Evolutionary conservation across 371 early-diverging fungal species (phyloP), one percentile per base, ranked within the genome.

Genomic region (Syncephalastrum contaminatum): DNA sequence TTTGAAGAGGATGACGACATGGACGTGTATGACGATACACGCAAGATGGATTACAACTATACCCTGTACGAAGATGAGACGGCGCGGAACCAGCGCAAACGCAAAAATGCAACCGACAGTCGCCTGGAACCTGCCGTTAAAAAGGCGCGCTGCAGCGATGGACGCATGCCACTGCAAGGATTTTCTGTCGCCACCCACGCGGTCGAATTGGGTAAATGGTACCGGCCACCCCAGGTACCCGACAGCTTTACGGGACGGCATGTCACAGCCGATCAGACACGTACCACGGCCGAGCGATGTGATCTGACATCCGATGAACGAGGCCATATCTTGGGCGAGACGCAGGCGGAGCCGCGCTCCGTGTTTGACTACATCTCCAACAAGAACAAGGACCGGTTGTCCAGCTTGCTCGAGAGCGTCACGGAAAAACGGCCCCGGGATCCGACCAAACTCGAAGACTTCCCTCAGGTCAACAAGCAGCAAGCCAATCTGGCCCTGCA

Each of bases 361-460:
- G 89, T 93, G 0, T 93, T 91, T 62, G 82, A 88, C 44, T 89
- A 80, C 67, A 80, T 91, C 5, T 75, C 90, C 4, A 41, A 77
- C 13, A 83, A 86, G 53, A 80, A 83, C 41, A 90, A 90, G 58
- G 85, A 82, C 44, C 59, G 78, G 22, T 64, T 91, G n/a, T 84
- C 87, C 58, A 69, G 60, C 18, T 63, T 86, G 13, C 56, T 88
- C n/a, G 68, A 67, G 10, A 68, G 48, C 20, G 58, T 72, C 20
- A 56, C 67, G 2, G 63, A 65, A 30, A 58, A 67, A 18, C 62
- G 59, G 1, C 53, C 58, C 6, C 66, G 50, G 18, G 67, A 65
- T 56, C 65, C 56, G 54, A 63, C 67, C 19, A 63, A 73, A 54
- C 43, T 73, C 12, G 19, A 67, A n/a, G 66, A 73, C n/a, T 78